Evolutionary conservation across 1,284 basidiomycete species (phyloP), one percentile per base, ranked within the genome.

Genomic region (Ustilago nuda): DNA sequence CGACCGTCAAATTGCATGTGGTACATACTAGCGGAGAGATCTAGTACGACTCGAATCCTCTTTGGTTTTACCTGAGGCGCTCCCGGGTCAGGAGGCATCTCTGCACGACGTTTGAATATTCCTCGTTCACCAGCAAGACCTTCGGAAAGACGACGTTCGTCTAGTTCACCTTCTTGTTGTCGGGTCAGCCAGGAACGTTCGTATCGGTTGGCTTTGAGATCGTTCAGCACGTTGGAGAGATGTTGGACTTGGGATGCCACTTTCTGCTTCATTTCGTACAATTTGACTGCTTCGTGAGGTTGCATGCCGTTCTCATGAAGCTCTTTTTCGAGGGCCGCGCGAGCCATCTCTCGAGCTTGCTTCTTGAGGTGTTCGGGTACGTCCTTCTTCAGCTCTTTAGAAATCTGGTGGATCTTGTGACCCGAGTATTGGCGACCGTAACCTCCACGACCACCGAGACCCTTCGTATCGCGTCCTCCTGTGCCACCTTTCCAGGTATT

Each of bases 401-500:
- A 68, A 39, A 87, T 74, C 50, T 86, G 86, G 50, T 82, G 80
- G 51, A 87, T 83, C 61, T 86, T 78, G 50, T 85, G 83, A 5
- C 85, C 84, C 8, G 78, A 65, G 52, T 79, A 83, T 45, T 83
- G 66, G 1, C 84, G 75, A 43, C 84, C 83, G 56, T 69, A 83
- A 5, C 84, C 84, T 23, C 84, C 84, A 3, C 80, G 70, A 0
- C 86, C 85, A 5, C 86, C 86, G 5, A 86, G 77, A 1, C 86
- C 85, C 8, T 82, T 84, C 9, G 86, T 87, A 30, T 84, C 84
- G 12, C 86, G 76, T 0, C 86, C 84, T 8, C 86, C 86, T 2
- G 82, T 84, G 19, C 86, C 86, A 32, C 86, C 86, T 3, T 83
- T 80, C 84, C 85, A 87, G 9, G 79, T 84, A 63, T 87, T 87